Percentiles rank a stretch among this genome's conserved stretches.
Evolutionary conservation across 2,329 filamentous ascomycete species (phyloP).

Genomic region (Arthrocladium fulminans): DNA sequence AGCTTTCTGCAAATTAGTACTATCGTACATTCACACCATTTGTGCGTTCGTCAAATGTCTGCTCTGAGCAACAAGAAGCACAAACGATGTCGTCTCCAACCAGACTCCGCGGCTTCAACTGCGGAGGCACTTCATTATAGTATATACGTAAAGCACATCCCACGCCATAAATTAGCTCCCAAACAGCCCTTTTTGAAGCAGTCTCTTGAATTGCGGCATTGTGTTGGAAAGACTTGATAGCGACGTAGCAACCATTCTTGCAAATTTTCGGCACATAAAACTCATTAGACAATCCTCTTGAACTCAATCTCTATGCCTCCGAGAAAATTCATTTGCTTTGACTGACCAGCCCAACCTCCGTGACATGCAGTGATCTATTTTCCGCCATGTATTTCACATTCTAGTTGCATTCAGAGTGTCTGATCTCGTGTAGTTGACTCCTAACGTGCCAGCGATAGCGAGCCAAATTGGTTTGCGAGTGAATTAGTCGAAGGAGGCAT

Average conservation of each 20-base stretch:
- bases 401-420: background rate
- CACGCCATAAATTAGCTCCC: background rate
- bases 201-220: background rate
- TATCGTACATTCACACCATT: background rate
- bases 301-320: too few species aligned
- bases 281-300: background rate
- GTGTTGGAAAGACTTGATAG: background rate
- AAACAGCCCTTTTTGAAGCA: background rate
- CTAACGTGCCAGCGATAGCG: slow-evolving; percentile 9
- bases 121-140: too few species aligned
- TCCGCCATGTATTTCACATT: background rate
- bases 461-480: slow-evolving; percentile 4
- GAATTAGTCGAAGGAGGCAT: background rate
- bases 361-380: slow-evolving; percentile 6
- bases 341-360: too few species aligned
- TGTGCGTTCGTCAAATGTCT: too few species aligned
- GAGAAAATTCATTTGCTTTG: too few species aligned
- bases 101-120: too few species aligned
- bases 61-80: too few species aligned
- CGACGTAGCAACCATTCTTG: background rate
- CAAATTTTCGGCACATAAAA: background rate
- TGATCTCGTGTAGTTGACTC: background rate
- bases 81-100: too few species aligned
- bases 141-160: background rate
- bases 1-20: background rate